A percentile compares a stretch with the other conserved stretches of the same genome.
phyloP scores from a whole-genome alignment of 164 flowering plant species.

The Vitis amurensis region DNA sequence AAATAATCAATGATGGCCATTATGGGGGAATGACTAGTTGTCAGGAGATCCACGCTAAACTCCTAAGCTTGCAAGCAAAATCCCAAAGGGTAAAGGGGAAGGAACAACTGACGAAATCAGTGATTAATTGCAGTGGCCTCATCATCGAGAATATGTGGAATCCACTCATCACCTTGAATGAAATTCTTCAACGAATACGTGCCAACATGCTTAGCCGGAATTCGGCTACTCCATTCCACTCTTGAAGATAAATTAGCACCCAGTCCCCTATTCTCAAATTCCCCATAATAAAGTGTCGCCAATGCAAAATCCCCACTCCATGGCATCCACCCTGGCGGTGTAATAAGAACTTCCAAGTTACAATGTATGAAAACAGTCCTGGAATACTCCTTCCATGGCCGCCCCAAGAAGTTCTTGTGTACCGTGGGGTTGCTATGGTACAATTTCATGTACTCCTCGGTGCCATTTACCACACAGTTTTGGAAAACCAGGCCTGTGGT shows the following conservation, averaged over 20 bases:
- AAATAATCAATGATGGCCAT: too few species aligned
- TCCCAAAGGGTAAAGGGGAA: too few species aligned
- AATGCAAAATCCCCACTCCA: conserved; percentile 46
- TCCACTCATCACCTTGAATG: too few species aligned
- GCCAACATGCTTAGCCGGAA: too few species aligned
- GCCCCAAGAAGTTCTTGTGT: not conserved
- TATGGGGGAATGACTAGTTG: too few species aligned
- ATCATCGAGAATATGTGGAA: too few species aligned
- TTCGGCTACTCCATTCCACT: conserved; percentile 48
- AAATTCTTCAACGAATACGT: too few species aligned
- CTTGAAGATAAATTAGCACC: conserved; percentile 49
- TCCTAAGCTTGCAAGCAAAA: too few species aligned
- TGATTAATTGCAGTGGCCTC: too few species aligned
- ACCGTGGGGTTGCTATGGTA: too few species aligned
- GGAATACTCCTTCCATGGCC: conserved; percentile 26
- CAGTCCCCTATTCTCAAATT: conserved; percentile 57
- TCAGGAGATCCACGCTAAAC: too few species aligned
- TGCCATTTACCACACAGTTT: not conserved
- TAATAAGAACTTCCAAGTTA: conserved; percentile 42
- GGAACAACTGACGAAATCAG: too few species aligned
- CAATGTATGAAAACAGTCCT: conserved; percentile 15
- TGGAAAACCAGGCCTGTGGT: conserved; percentile 23
- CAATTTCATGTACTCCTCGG: conserved; percentile 1
- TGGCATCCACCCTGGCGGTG: not conserved
- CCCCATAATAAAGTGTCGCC: conserved; percentile 76